Evolutionary conservation across 352 stramenopile species (phyloP), one percentile per base, ranked within the genome.

Genomic region (Blastocystis sp.): DNA sequence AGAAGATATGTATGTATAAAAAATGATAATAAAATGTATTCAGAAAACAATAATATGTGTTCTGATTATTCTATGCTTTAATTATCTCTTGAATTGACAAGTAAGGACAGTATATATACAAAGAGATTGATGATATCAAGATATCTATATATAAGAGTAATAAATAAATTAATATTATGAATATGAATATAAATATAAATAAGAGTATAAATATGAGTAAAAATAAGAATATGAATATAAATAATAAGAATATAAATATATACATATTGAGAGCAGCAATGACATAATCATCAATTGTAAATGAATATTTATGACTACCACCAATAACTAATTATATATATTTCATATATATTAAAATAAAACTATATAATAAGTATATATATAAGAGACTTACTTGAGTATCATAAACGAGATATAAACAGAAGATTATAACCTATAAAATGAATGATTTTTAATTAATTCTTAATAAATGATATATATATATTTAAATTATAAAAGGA

Each of bases 61-160:
- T n/a, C n/a, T n/a, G n/a, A n/a, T n/a, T n/a, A n/a, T n/a, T n/a
- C n/a, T n/a, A n/a, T n/a, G n/a, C n/a, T n/a, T n/a, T n/a, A n/a
- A n/a, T n/a, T n/a, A n/a, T n/a, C n/a, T n/a, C n/a, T n/a, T n/a
- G n/a, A n/a, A n/a, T n/a, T n/a, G n/a, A n/a, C n/a, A n/a, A n/a
- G n/a, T n/a, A n/a, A n/a, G n/a, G n/a, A n/a, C n/a, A 62, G 35
- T 28, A 62, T 62, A 31, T 62, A 62, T 27, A 62, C 16, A 28
- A 62, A 62, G 11, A 62, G 52, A 37, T 62, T 62, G 1, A 62
- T 19, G 54, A 62, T 62, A 62, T 62, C 52, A 2, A 62, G 36
- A 27, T 62, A 62, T 16, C 52, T 62, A 62, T 27, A 33, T 11
- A 35, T 47, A 21, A 52, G 1, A 5, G 11, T 19, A 2, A 9